Evolutionary conservation across 805 yeast species (phyloP).

Genomic region (Hanseniaspora occidentalis): DNA sequence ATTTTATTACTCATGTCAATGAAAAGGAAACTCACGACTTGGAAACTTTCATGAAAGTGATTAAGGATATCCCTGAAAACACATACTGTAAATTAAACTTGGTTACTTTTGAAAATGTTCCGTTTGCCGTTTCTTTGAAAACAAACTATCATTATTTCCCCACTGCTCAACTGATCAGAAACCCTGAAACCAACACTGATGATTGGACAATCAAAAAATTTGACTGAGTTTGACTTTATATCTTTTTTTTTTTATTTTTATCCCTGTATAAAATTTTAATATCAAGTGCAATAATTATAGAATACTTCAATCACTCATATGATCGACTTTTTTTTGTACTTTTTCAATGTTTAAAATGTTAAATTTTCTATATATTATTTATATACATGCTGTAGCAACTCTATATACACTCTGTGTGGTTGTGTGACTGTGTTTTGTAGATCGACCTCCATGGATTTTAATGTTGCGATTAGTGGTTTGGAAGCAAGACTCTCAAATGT

Average conservation of each 20-base stretch:
- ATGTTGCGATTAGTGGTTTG: slow-evolving; percentile 22
- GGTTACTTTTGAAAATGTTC: slow-evolving; percentile 77
- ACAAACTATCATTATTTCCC: slow-evolving; percentile 86
- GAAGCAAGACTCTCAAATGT: slow-evolving; percentile 44
- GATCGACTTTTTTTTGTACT: too few species aligned
- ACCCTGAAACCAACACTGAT: slow-evolving; percentile 28
- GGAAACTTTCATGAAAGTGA: slow-evolving; percentile 51
- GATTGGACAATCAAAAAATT: slow-evolving; percentile 29
- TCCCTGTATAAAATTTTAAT: too few species aligned
- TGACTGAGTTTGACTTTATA: too few species aligned
- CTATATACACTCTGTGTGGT: not conserved
- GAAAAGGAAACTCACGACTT: slow-evolving; percentile 61
- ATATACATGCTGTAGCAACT: too few species aligned
- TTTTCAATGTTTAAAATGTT: too few species aligned
- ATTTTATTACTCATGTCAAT: slow-evolving; percentile 82
- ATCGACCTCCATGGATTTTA: too few species aligned
- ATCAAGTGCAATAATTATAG: too few species aligned
- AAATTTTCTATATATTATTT: too few species aligned
- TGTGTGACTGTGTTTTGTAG: not conserved
- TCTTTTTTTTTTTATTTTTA: too few species aligned
- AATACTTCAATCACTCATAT: too few species aligned
- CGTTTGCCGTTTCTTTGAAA: slow-evolving; percentile 74
- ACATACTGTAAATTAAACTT: slow-evolving; percentile 71
- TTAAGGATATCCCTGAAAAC: slow-evolving; percentile 61
- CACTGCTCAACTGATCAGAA: slow-evolving; percentile 47